Evolutionary conservation across 2,329 filamentous ascomycete species (phyloP).

Genomic region (Hymenoscyphus scutula): DNA sequence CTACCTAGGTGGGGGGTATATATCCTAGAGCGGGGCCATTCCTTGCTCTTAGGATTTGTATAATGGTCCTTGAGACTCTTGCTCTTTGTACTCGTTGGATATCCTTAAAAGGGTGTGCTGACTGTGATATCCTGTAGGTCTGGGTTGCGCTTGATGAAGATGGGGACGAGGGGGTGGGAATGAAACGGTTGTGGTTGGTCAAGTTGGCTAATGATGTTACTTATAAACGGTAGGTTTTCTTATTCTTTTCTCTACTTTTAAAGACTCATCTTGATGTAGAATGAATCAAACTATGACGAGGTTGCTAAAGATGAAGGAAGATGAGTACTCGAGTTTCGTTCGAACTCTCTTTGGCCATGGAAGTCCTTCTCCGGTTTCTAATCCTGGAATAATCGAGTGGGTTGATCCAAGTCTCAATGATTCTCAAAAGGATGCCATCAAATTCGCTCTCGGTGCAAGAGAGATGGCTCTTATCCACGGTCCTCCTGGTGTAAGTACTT

Average conservation of each 20-base stretch:
- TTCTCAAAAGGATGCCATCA: constrained; percentile 65
- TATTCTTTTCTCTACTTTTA: neutral
- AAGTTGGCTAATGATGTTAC: constrained; percentile 69
- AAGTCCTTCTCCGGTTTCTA: constrained; percentile 49
- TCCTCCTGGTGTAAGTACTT: constrained; percentile 67
- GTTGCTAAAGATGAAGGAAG: constrained; percentile 55
- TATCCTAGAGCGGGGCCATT: too few species aligned
- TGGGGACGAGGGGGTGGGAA: constrained; percentile 41
- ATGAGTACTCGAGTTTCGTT: constrained; percentile 59
- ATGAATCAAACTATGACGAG: constrained; percentile 64
- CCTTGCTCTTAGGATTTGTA: too few species aligned
- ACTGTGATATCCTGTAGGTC: too few species aligned
- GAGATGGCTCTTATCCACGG: constrained; percentile 92
- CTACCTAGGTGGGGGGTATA: too few species aligned
- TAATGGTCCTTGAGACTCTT: too few species aligned
- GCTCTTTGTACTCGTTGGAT: too few species aligned
- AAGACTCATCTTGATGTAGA: constrained; percentile 35
- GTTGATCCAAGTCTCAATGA: constrained; percentile 61
- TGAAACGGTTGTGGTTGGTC: constrained; percentile 56
- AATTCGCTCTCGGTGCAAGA: constrained; percentile 78
- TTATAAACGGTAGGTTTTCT: constrained; percentile 44
- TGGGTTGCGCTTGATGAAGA: constrained; percentile 70
- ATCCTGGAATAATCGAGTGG: constrained; percentile 54
- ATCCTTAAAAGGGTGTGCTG: too few species aligned
- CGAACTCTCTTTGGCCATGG: constrained; percentile 61